These are phyloP conservation scores for Ottelia alismoides DNA, from an alignment of 106 monocot species.

Conservation along the genomic window DNA sequence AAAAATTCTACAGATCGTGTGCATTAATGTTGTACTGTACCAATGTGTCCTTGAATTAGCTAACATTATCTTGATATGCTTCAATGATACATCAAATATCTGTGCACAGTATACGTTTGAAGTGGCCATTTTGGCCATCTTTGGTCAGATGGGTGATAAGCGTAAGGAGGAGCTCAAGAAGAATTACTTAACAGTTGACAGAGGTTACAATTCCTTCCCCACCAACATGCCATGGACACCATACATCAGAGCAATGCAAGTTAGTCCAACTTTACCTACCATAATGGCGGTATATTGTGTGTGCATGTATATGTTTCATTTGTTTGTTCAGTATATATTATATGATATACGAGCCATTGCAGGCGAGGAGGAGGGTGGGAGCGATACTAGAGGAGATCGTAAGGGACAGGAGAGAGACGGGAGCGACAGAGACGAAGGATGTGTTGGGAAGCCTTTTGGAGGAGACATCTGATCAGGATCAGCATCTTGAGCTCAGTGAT, in stretches of 20 bases:
- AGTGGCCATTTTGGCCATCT: constrained; percentile 52
- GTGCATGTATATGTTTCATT: too few species aligned
- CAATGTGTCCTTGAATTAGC: too few species aligned
- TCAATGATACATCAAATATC: too few species aligned
- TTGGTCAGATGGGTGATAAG: constrained; percentile 35
- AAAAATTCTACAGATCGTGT: too few species aligned
- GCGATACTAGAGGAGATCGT: constrained; percentile 38
- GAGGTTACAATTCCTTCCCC: constrained; percentile 88
- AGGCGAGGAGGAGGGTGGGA: constrained; percentile 59
- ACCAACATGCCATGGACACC: constrained; percentile 40
- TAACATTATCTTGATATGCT: too few species aligned
- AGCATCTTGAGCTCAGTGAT: constrained; percentile 16
- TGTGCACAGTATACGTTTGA: constrained; percentile 69
- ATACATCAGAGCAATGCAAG: constrained; percentile 50
- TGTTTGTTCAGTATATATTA: too few species aligned
- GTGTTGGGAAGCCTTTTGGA: constrained; percentile 47
- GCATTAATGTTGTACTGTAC: too few species aligned
- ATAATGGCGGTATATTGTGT: too few species aligned
- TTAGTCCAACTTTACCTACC: too few species aligned
- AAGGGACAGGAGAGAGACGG: constrained; percentile 36
- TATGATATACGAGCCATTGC: too few species aligned
- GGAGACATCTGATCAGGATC: constrained; percentile 16
- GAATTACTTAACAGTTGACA: constrained; percentile 66
- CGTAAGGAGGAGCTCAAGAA: constrained; percentile 42
- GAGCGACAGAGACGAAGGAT: too few species aligned